phyloP scores from a whole-genome alignment of 2,329 filamentous ascomycete species.

The Aureobasidium zeae region DNA sequence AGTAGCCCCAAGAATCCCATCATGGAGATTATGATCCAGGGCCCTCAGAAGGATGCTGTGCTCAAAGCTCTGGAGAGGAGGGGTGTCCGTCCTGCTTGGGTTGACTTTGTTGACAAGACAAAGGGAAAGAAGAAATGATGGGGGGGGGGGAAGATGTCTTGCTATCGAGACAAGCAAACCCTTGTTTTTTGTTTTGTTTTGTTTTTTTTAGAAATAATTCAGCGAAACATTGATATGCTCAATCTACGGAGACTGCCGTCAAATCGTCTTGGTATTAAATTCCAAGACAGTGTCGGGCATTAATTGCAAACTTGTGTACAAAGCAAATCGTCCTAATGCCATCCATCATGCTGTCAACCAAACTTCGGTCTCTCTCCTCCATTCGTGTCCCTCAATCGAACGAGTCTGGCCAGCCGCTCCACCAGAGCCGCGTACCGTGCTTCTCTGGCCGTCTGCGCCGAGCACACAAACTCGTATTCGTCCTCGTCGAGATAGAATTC shows the following conservation, averaged over 20 bases:
- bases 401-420: constrained; percentile 7
- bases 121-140: constrained; percentile 51
- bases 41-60: constrained; percentile 54
- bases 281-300: too few relatives aligned
- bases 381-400: constrained; percentile 7
- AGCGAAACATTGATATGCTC: too few relatives aligned
- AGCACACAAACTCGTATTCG: constrained; percentile 1
- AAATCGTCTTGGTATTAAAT: too few relatives aligned
- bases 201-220: too few relatives aligned
- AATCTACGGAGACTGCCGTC: too few relatives aligned
- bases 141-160: too few relatives aligned
- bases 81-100: constrained; percentile 50
- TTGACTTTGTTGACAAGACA: constrained; percentile 58
- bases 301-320: too few relatives aligned
- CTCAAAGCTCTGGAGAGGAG: constrained; percentile 50
- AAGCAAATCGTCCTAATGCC: too few relatives aligned
- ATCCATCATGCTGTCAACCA: too few relatives aligned
- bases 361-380: too few relatives aligned
- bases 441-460: neutral
- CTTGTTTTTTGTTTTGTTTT: too few relatives aligned
- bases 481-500: constrained; percentile 14
- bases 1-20: constrained; percentile 51
- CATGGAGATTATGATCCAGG: constrained; percentile 60
- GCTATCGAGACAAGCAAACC: too few relatives aligned
- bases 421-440: constrained; percentile 3